phyloP scores from a whole-genome alignment of 768 basidiomycete genomes.

The Hemileccinum impolitum region DNA sequence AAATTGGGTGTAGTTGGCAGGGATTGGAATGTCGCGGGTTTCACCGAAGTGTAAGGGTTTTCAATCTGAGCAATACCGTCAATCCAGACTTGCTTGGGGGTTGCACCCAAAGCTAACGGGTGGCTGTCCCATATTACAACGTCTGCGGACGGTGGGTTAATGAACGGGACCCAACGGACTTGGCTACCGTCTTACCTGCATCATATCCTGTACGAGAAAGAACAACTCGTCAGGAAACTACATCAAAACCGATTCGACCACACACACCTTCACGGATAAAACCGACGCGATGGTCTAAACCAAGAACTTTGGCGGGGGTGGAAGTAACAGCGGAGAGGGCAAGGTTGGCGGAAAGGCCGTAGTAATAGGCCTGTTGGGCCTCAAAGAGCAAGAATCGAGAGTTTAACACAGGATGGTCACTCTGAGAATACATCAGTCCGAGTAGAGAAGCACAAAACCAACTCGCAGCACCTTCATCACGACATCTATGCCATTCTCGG shows the following conservation, averaged over 20 bases:
- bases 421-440: slow-evolving; percentile 30
- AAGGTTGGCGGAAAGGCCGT: slow-evolving; percentile 61
- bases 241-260: neutral
- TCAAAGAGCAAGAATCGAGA: slow-evolving; percentile 56
- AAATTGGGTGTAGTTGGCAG: slow-evolving; percentile 58
- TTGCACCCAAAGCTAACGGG: slow-evolving; percentile 73
- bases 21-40: slow-evolving; percentile 52
- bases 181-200: slow-evolving; percentile 43
- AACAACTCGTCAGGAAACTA: neutral
- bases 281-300: slow-evolving; percentile 75
- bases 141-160: slow-evolving; percentile 38
- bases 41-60: slow-evolving; percentile 44
- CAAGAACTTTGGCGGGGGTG: slow-evolving; percentile 66
- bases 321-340: slow-evolving; percentile 71
- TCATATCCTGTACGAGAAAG: slow-evolving; percentile 51
- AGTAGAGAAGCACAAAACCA: slow-evolving; percentile 14
- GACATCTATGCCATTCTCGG: slow-evolving; percentile 54
- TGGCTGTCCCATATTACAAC: slow-evolving; percentile 76
- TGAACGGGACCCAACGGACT: neutral
- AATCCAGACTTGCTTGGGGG: slow-evolving; percentile 79
- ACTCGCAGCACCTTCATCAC: slow-evolving; percentile 52
- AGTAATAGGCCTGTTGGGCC: slow-evolving; percentile 66
- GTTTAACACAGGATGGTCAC: slow-evolving; percentile 53
- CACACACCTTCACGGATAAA: slow-evolving; percentile 47
- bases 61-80: slow-evolving; percentile 76